Evolutionary conservation across 495 filamentous ascomycete genomes (phyloP), one percentile per base, ranked within the genome.

Genomic region (Penicillium steckii): DNA sequence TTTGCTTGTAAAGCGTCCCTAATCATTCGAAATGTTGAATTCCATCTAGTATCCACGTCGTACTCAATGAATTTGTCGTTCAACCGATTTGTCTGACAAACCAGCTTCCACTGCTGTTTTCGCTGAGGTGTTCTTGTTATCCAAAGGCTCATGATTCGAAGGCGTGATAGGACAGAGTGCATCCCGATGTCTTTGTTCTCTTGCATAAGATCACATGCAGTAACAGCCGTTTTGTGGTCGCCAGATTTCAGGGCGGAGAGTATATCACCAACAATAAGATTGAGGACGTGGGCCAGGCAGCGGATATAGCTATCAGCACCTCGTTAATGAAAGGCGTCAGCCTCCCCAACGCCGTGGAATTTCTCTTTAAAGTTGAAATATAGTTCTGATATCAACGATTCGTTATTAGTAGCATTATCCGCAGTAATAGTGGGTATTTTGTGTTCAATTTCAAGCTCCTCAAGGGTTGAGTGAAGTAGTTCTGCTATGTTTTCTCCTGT

Each of bases 261-360:
- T n/a, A 57, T 57, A 48, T 53, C 50, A n/a, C 43, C 44, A 5
- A 53, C 44, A 47, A 57, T 57, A 1, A 57, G 35, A 43, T 57
- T 53, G 7, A 57, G 32, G 21, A 57, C 25, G 45, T 57, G 49
- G 30, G 55, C 50, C 24, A 57, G 21, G 19, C 49, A 57, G 26
- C 49, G 55, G 22, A 57, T 45, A 33, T 57, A 57, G 37, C 55
- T 57, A 13, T 48, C 35, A 27, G 38, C 2, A 2, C 49, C 49
- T 9, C 23, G 23, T 21, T 10, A 40, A 6, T 9, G 37, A 7
- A 18, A 21, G 37, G 17, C 12, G 4, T 27, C 26, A 50, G 46
- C 12, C 19, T 50, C 42, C 41, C 30, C 15, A 17, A 23, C 27
- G 6, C 27, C 12, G 12, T n/a, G n/a, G n/a, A 29, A 12, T 29